Conservation (phyloP, 208 protist species). For the Zelonia costaricensis region DNA sequence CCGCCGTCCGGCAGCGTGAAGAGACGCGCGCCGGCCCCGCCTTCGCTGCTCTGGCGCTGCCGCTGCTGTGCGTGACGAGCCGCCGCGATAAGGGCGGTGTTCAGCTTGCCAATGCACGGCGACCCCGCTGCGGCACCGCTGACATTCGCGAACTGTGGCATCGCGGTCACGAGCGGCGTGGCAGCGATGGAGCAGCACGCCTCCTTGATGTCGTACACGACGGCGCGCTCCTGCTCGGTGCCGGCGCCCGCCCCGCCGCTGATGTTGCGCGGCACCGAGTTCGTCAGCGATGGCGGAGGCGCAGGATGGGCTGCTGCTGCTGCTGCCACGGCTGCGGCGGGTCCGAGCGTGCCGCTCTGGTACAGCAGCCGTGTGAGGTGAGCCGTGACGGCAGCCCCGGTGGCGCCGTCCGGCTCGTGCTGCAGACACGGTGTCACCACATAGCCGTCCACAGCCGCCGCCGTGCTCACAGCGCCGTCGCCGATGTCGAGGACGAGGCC, state of each 20-base stretch:
- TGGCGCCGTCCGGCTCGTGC: constrained; percentile 42
- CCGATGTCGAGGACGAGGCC: constrained; percentile 65
- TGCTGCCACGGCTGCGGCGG: not conserved
- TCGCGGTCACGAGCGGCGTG: constrained; percentile 10
- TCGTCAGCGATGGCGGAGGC: not conserved
- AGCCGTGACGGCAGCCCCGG: constrained; percentile 46
- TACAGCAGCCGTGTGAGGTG: constrained; percentile 54
- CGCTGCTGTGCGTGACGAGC: constrained; percentile 10
- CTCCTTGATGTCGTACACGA: constrained; percentile 55
- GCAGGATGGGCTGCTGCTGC: not conserved
- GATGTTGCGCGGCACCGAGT: not conserved
- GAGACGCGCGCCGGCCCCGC: not conserved
- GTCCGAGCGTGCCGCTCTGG: constrained; percentile 36
- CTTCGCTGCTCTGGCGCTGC: no score
- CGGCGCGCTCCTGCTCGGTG: constrained; percentile 42
- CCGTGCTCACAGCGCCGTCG: constrained; percentile 53
- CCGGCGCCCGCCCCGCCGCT: constrained; percentile 26
- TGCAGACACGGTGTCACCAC: constrained; percentile 47
- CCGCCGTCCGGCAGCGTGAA: constrained; percentile 83
- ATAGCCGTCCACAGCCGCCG: constrained; percentile 51
- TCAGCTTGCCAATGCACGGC: constrained; percentile 4
- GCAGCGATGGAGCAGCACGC: constrained; percentile 33
- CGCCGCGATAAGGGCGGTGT: constrained; percentile 10
- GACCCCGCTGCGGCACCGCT: not conserved
- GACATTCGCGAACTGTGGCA: not conserved